These are phyloP conservation scores for Dioscorea dumetorum DNA, from an alignment of 106 monocot species.

Conservation along the genomic window DNA sequence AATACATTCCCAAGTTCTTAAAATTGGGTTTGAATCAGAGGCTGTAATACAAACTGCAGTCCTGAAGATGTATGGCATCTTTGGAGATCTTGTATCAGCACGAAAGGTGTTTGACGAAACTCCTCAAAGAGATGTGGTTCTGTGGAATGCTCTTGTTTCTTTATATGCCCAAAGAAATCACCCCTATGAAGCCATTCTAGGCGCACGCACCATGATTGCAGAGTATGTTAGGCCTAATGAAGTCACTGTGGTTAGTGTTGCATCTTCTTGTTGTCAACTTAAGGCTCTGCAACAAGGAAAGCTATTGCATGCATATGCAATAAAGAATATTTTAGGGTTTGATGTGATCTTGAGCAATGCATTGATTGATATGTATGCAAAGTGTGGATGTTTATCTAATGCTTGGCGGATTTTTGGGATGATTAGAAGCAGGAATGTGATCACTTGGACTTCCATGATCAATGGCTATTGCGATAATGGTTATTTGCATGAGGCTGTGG, in stretches of 20 bases:
- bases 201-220: neutral
- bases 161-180: neutral
- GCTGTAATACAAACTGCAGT: slow-evolving; percentile 13
- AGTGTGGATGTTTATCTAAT: slow-evolving; percentile 4
- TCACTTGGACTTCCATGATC: slow-evolving; percentile 29
- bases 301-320: slow-evolving; percentile 13
- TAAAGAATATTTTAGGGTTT: neutral
- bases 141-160: slow-evolving; percentile 24
- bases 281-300: slow-evolving; percentile 10
- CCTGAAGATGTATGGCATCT: slow-evolving; percentile 6
- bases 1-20: slow-evolving; percentile 9
- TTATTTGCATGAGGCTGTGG: slow-evolving; percentile 1
- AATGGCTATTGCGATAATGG: slow-evolving; percentile 13
- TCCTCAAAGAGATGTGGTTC: slow-evolving; percentile 16
- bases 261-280: slow-evolving; percentile 13
- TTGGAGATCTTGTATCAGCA: slow-evolving; percentile 11
- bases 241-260: slow-evolving; percentile 7
- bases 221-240: slow-evolving; percentile 11
- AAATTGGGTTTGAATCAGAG: slow-evolving; percentile 11
- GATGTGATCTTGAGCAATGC: slow-evolving; percentile 18
- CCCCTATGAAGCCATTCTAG: slow-evolving; percentile 4
- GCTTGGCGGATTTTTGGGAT: slow-evolving; percentile 8
- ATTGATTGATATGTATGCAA: slow-evolving; percentile 23
- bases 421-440: slow-evolving; percentile 6
- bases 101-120: slow-evolving; percentile 27